phyloP scores from a whole-genome alignment of 2,329 filamentous ascomycete species.

The Metarhizium sp. region DNA sequence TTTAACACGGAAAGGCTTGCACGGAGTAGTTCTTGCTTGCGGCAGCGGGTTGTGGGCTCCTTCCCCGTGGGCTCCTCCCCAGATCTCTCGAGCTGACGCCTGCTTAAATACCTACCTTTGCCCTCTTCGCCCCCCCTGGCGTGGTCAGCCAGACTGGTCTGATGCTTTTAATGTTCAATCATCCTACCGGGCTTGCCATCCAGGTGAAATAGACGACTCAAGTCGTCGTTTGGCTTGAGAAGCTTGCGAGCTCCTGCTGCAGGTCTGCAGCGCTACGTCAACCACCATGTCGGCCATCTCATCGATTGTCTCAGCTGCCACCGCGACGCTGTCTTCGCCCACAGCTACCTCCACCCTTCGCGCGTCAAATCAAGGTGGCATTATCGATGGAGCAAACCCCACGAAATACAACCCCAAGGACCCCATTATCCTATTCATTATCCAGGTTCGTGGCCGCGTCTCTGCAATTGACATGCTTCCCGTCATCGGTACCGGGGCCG shows the following conservation, averaged over 20 bases:
- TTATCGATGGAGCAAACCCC: constrained; percentile 63
- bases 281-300: constrained; percentile 6
- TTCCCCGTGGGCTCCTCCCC: too few species aligned
- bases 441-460: constrained; percentile 42
- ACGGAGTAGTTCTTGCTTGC: too few species aligned
- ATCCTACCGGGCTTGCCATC: background rate
- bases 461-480: background rate
- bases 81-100: background rate
- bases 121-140: background rate
- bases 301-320: constrained; percentile 10
- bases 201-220: background rate
- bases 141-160: background rate
- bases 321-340: constrained; percentile 17
- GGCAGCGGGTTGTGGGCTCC: too few species aligned
- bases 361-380: constrained; percentile 42
- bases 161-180: background rate
- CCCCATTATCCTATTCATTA: constrained; percentile 67
- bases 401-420: constrained; percentile 59
- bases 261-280: background rate
- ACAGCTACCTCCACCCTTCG: constrained; percentile 19
- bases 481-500: background rate
- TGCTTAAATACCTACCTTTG: background rate
- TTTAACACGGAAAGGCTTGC: too few species aligned
- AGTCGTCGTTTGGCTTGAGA: background rate
- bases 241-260: background rate